Conservation (phyloP, 2,329 filamentous ascomycete genomes). For the Boeremia lycopersici region DNA sequence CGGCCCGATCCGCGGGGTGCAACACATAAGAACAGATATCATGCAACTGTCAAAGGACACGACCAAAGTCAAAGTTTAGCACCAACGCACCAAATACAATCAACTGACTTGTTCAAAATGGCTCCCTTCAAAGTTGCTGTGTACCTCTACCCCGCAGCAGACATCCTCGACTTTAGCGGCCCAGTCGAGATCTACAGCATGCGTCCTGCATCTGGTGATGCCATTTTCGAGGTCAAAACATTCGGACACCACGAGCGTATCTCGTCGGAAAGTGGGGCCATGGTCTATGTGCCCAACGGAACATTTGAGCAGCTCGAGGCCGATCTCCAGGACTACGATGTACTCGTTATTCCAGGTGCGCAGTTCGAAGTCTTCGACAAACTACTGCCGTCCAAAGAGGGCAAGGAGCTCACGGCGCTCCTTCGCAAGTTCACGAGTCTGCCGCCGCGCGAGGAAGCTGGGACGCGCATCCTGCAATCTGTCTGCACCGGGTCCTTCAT, state of each 20-base stretch:
- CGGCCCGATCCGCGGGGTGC: constrained; percentile 4
- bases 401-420: constrained; percentile 23
- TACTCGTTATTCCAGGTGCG: constrained; percentile 50
- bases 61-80: not conserved
- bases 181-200: constrained; percentile 48
- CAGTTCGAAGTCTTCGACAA: constrained; percentile 30
- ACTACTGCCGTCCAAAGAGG: constrained; percentile 30
- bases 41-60: not conserved
- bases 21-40: not conserved
- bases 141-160: constrained; percentile 46
- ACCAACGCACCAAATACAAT: not conserved
- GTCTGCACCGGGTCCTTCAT: constrained; percentile 50
- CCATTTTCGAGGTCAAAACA: constrained; percentile 43
- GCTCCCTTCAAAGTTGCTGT: constrained; percentile 46
- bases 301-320: constrained; percentile 36
- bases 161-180: constrained; percentile 51
- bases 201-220: constrained; percentile 31
- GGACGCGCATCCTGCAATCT: constrained; percentile 44
- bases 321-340: constrained; percentile 43
- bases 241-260: constrained; percentile 39
- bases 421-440: constrained; percentile 30
- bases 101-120: constrained; percentile 13
- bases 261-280: constrained; percentile 27
- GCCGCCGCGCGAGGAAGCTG: constrained; percentile 30
- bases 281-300: constrained; percentile 41